Percentiles rank a stretch among this genome's conserved stretches.
Evolutionary conservation across 257 asterid genomes (phyloP).

Genomic region (Linderniella brevidens): DNA sequence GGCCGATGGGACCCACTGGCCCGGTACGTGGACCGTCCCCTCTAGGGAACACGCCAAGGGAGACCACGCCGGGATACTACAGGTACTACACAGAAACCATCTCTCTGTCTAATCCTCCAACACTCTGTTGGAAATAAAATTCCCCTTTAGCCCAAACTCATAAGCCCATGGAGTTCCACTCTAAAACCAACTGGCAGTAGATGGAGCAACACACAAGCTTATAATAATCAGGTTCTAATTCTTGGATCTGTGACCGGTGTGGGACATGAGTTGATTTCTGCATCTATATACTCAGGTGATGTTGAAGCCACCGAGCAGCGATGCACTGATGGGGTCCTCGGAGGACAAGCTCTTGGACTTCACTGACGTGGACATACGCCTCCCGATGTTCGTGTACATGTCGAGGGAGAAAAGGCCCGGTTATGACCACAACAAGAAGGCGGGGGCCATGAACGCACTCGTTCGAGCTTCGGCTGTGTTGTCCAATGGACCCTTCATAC

Average conservation of each 20-base stretch:
- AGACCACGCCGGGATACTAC: constrained; percentile 48
- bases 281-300: constrained; percentile 18
- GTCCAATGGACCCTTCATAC: constrained; percentile 48
- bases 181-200: too few species aligned
- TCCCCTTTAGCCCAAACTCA: too few species aligned
- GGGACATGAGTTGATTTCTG: background rate
- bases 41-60: constrained; percentile 42
- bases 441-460: constrained; percentile 59
- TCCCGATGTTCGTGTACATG: constrained; percentile 45
- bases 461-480: constrained; percentile 42
- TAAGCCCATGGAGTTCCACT: too few species aligned
- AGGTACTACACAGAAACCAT: constrained; percentile 11
- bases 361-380: constrained; percentile 35
- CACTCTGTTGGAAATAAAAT: too few species aligned
- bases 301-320: constrained; percentile 47
- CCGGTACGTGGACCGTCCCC: constrained; percentile 34
- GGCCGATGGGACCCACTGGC: constrained; percentile 76
- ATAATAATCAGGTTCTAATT: background rate
- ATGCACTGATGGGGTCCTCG: constrained; percentile 25
- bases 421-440: constrained; percentile 57
- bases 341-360: constrained; percentile 36
- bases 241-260: too few species aligned
- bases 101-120: background rate
- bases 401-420: constrained; percentile 51
- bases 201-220: too few species aligned